phyloP scores from a whole-genome alignment of 192 early-diverging fungal species.

The Coemansia javaensis region DNA sequence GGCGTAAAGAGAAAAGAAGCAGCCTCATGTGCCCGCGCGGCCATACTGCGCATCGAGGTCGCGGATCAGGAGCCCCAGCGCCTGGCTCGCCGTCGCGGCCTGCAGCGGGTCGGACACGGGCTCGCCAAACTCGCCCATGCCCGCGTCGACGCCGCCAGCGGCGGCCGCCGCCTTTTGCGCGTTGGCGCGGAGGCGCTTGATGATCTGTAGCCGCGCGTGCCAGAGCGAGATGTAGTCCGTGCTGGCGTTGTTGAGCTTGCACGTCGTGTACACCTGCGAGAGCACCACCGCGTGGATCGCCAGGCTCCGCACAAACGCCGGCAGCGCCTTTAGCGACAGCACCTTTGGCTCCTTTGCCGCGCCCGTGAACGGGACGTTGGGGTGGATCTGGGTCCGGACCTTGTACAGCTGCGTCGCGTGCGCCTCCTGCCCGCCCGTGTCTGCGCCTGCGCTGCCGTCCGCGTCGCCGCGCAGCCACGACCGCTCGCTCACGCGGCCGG shows the following conservation, averaged over 20 bases:
- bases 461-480: slow-evolving; percentile 6
- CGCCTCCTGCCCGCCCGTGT: no score
- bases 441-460: no score
- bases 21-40: neutral
- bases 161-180: slow-evolving; percentile 8
- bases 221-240: slow-evolving; percentile 82
- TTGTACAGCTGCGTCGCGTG: slow-evolving; percentile 49
- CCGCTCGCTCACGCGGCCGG: slow-evolving; percentile 60
- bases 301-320: slow-evolving; percentile 75
- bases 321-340: slow-evolving; percentile 69
- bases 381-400: slow-evolving; percentile 63
- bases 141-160: neutral
- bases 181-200: slow-evolving; percentile 64
- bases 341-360: slow-evolving; percentile 78
- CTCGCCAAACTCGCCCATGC: slow-evolving; percentile 21
- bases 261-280: slow-evolving; percentile 77
- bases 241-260: slow-evolving; percentile 45
- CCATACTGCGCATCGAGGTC: slow-evolving; percentile 21
- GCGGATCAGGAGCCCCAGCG: slow-evolving; percentile 32
- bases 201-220: slow-evolving; percentile 82
- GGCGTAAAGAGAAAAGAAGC: no score
- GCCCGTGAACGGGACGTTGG: slow-evolving; percentile 78
- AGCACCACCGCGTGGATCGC: slow-evolving; percentile 87
- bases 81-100: slow-evolving; percentile 30
- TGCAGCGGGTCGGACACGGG: slow-evolving; percentile 19